Conservation (phyloP, 2,329 filamentous ascomycete species). For the Sporothrix inflata region DNA sequence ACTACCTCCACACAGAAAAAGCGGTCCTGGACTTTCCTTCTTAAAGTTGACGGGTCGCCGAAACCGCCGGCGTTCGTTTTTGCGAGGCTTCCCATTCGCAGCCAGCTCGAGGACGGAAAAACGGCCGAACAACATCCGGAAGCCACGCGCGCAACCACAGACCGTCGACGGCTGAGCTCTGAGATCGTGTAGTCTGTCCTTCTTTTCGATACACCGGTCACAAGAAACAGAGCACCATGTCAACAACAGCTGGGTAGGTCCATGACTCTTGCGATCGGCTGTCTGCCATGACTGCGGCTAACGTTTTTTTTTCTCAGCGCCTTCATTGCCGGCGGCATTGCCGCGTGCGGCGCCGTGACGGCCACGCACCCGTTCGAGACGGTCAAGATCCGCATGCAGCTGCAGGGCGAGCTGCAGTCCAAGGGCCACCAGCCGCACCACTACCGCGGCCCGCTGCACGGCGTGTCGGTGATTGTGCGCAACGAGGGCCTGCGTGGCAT, state of each 20-base stretch:
- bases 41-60: slow-evolving; percentile 23
- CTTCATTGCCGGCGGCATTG: slow-evolving; percentile 94
- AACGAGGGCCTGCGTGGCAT: slow-evolving; percentile 88
- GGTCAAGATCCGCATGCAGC: slow-evolving; percentile 96
- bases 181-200: neutral
- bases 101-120: neutral
- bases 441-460: slow-evolving; percentile 90
- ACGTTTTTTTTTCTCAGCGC: slow-evolving; percentile 55
- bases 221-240: slow-evolving; percentile 26
- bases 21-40: slow-evolving; percentile 12
- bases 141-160: neutral
- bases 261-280: neutral
- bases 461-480: slow-evolving; percentile 82
- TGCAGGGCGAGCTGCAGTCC: slow-evolving; percentile 91
- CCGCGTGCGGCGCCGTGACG: slow-evolving; percentile 95
- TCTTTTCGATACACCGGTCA: neutral
- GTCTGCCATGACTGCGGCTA: neutral
- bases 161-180: neutral
- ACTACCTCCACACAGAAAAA: slow-evolving; percentile 16
- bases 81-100: slow-evolving; percentile 22
- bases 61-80: slow-evolving; percentile 24
- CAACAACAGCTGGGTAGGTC: slow-evolving; percentile 33
- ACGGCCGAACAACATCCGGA: neutral
- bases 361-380: slow-evolving; percentile 98
- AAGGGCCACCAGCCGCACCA: slow-evolving; percentile 83